Evolutionary conservation across 2,329 filamentous ascomycete species (phyloP).

Genomic region (Diaporthe aspalathi): DNA sequence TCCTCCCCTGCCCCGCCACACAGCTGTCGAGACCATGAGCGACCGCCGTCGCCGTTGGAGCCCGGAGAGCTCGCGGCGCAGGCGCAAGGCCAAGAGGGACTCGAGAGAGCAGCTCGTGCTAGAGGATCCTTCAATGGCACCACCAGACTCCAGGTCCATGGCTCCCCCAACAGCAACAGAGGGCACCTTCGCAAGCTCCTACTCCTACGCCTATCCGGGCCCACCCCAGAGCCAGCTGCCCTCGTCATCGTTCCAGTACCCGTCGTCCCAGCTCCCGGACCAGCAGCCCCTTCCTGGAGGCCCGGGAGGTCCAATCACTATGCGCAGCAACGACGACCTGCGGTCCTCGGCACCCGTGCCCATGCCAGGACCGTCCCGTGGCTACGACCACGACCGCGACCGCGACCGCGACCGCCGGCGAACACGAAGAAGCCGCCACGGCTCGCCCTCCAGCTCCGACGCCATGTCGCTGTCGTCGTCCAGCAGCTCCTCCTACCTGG

Average conservation of each 20-base stretch:
- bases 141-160: constrained; percentile 36
- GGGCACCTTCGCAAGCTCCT: constrained; percentile 33
- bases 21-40: constrained; percentile 61
- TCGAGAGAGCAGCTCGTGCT: constrained; percentile 54
- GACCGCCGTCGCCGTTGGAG: constrained; percentile 67
- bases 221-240: constrained; percentile 16
- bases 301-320: constrained; percentile 24
- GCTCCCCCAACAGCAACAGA: constrained; percentile 29
- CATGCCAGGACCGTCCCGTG: constrained; percentile 31
- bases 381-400: constrained; percentile 31
- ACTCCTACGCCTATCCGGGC: constrained; percentile 21
- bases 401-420: constrained; percentile 34
- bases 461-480: constrained; percentile 60
- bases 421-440: constrained; percentile 19
- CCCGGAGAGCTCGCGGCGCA: constrained; percentile 65
- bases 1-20: not conserved
- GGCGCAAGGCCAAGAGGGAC: constrained; percentile 57
- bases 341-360: constrained; percentile 11
- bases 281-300: constrained; percentile 27
- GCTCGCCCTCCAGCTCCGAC: constrained; percentile 47
- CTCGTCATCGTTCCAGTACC: constrained; percentile 32
- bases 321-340: constrained; percentile 34
- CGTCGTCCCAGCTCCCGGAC: constrained; percentile 7
- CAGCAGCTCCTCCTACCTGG: constrained; percentile 65
- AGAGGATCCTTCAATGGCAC: constrained; percentile 41